phyloP scores from a whole-genome alignment of 192 early-diverging fungal species.

The Umbelopsis vinacea region DNA sequence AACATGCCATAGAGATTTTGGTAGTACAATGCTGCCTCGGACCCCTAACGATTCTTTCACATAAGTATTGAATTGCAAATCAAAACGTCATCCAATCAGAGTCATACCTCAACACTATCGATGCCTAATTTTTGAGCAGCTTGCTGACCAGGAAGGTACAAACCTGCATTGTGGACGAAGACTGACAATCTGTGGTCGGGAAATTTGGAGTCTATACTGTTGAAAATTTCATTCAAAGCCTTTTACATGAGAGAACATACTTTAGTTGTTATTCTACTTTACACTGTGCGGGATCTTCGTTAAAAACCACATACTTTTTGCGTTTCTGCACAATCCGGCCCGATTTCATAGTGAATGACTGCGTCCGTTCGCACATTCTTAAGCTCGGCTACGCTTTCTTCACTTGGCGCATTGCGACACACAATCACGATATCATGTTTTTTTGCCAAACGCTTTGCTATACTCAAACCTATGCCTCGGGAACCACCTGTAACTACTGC shows the following conservation, averaged over 20 bases:
- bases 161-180: conserved; percentile 4
- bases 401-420: neutral
- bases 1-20: conserved; percentile 13
- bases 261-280: neutral
- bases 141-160: conserved; percentile 17
- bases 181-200: conserved; percentile 3
- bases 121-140: neutral
- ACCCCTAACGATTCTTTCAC: neutral
- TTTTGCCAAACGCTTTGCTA: neutral
- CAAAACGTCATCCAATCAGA: neutral
- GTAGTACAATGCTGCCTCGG: conserved; percentile 10
- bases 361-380: neutral
- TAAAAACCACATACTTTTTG: neutral
- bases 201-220: neutral
- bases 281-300: neutral
- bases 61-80: neutral
- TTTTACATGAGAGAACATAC: neutral
- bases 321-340: conserved; percentile 1
- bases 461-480: conserved; percentile 1
- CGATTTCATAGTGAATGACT: neutral
- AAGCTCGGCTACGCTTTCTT: neutral
- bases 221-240: neutral
- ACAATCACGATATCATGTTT: conserved; percentile 7
- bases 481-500: conserved; percentile 15
- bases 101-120: neutral